Evolutionary conservation across 495 filamentous ascomycete species (phyloP).

Genomic region (Pseudoneurospora amorphoporcata): DNA sequence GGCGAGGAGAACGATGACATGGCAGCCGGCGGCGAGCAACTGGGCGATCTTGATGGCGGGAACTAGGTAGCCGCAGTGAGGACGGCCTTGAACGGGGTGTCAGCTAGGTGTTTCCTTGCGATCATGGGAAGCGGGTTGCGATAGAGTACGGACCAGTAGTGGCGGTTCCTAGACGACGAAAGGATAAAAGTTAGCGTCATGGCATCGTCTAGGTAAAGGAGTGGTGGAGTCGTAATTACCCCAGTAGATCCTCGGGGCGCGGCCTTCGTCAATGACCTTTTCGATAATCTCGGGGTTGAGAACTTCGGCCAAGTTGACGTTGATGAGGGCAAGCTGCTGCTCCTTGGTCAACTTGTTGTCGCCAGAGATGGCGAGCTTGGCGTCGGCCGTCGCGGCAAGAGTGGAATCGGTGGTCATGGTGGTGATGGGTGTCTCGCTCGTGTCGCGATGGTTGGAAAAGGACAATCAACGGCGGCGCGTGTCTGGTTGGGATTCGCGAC

Average conservation of each 20-base stretch:
- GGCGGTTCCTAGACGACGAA: constrained; percentile 47
- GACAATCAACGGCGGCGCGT: neutral
- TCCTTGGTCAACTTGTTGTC: constrained; percentile 9
- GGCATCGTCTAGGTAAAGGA: no score
- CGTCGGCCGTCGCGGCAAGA: constrained; percentile 10
- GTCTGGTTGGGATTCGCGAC: neutral
- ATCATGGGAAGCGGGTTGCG: constrained; percentile 41
- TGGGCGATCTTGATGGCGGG: constrained; percentile 82
- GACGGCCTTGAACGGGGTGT: constrained; percentile 9
- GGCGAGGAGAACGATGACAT: constrained; percentile 70
- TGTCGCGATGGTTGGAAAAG: neutral
- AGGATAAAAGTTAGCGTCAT: no score
- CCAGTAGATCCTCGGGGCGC: constrained; percentile 74
- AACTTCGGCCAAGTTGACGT: constrained; percentile 70
- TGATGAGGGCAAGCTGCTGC: constrained; percentile 58
- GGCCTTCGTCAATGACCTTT: constrained; percentile 58
- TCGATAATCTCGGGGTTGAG: constrained; percentile 83
- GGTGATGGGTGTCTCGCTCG: neutral
- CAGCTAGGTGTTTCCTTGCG: neutral
- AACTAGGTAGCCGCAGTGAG: constrained; percentile 60
- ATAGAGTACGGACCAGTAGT: constrained; percentile 55
- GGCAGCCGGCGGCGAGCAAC: constrained; percentile 73
- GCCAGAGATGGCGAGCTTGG: constrained; percentile 4
- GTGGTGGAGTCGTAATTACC: constrained; percentile 33
- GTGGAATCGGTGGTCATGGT: constrained; percentile 7